A percentile compares a stretch with the other conserved stretches of the same genome.
Evolutionary conservation across 345 rosid species (phyloP).

Genomic region (Syzygium jambos): DNA sequence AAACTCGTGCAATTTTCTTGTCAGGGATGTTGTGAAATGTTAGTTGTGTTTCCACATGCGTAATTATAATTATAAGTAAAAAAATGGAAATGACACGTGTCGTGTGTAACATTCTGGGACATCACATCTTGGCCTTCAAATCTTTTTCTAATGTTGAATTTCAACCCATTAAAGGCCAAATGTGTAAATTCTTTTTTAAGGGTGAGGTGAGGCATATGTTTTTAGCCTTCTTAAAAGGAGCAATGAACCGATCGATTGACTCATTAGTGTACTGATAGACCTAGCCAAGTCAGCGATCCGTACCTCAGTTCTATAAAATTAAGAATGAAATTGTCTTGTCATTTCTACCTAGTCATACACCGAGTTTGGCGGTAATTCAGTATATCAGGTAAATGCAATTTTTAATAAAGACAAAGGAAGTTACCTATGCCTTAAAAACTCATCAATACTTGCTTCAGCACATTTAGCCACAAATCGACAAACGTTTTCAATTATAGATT

Average conservation of each 20-base stretch:
- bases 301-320: not conserved
- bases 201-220: not conserved
- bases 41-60: no score
- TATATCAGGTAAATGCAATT: no score
- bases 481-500: no score
- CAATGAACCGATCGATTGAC: not conserved
- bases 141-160: not conserved
- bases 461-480: not conserved
- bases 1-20: no score
- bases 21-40: no score
- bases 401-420: not conserved
- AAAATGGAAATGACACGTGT: no score
- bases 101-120: no score
- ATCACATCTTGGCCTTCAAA: no score
- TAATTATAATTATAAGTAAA: no score
- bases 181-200: not conserved
- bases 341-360: not conserved
- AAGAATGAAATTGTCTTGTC: not conserved
- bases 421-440: not conserved
- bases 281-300: rapidly evolving
- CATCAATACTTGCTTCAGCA: not conserved
- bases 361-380: no score
- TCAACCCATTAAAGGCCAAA: not conserved
- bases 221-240: not conserved
- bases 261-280: not conserved